Conservation (phyloP, 768 basidiomycete genomes). For the Russula lepida region DNA sequence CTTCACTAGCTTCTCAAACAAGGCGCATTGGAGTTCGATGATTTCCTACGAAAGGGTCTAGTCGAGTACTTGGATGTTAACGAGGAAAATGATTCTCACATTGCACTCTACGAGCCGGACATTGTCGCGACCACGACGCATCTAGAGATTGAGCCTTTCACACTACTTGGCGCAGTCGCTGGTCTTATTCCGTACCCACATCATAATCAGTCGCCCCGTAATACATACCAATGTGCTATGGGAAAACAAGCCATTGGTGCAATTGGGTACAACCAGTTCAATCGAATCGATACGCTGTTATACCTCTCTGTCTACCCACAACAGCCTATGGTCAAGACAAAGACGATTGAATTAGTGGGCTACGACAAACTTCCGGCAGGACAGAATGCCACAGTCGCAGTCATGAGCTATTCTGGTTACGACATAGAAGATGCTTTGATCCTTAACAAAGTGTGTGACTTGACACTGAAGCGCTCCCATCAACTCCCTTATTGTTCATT, state of each 20-base stretch:
- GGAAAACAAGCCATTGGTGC: constrained; percentile 99
- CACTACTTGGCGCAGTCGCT: constrained; percentile 92
- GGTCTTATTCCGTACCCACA: constrained; percentile 99
- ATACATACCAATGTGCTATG: constrained; percentile 99
- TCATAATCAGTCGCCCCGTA: constrained; percentile 98
- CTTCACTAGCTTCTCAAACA: constrained; percentile 63
- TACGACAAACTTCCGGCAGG: constrained; percentile 97
- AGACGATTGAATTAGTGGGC: constrained; percentile 93
- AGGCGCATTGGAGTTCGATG: constrained; percentile 77
- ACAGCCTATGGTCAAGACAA: constrained; percentile 99
- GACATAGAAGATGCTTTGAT: constrained; percentile 99
- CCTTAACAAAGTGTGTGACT: constrained; percentile 59
- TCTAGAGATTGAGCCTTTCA: constrained; percentile 98
- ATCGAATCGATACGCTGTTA: constrained; percentile 95
- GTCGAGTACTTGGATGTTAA: constrained; percentile 99
- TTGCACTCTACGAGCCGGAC: constrained; percentile 87
- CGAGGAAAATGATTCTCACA: constrained; percentile 96
- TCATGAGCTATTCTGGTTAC: constrained; percentile 99
- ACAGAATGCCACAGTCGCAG: constrained; percentile 96
- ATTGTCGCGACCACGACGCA: constrained; percentile 82
- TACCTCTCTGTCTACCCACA: constrained; percentile 98
- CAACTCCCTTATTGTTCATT: background rate
- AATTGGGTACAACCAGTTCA: constrained; percentile 96
- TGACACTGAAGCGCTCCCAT: background rate
- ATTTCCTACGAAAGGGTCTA: constrained; percentile 84